A percentile compares a stretch with the other conserved stretches of the same genome.
Evolutionary conservation across 768 basidiomycete species (phyloP).

Genomic region (Pulveroboletus sp.): DNA sequence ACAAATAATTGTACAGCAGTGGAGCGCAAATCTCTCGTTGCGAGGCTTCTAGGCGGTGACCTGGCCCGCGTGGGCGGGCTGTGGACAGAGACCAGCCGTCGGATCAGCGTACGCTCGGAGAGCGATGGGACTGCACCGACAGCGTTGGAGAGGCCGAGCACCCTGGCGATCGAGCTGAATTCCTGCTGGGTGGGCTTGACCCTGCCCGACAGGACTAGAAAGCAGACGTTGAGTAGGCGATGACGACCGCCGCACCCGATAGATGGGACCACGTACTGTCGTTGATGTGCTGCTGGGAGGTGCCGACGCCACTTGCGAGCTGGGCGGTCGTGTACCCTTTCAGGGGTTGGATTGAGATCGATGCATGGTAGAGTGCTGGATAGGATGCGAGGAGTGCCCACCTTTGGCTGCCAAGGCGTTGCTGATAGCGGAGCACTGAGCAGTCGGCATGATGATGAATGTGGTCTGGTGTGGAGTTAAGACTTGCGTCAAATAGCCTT

Average conservation of each 20-base stretch:
- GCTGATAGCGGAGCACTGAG: constrained; percentile 53
- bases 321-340: constrained; percentile 11
- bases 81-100: not conserved
- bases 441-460: constrained; percentile 36
- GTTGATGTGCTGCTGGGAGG: constrained; percentile 43
- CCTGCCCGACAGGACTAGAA: constrained; percentile 45
- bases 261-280: constrained; percentile 40
- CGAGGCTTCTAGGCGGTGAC: not conserved
- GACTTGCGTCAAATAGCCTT: too few relatives aligned
- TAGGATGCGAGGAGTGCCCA: constrained; percentile 17
- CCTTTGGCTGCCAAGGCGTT: constrained; percentile 47
- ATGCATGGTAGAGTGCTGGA: too few relatives aligned
- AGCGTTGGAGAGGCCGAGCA: constrained; percentile 35
- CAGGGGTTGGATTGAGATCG: not conserved
- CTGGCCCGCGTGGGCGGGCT: not conserved
- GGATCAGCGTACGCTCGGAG: not conserved
- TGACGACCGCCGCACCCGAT: too few relatives aligned
- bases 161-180: constrained; percentile 43
- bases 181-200: constrained; percentile 42
- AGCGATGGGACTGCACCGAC: constrained; percentile 22
- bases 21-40: too few relatives aligned
- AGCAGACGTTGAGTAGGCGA: too few relatives aligned
- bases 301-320: constrained; percentile 45
- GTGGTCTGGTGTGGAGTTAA: constrained; percentile 3
- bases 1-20: too few relatives aligned